These are phyloP conservation scores for Cladorrhinum samala DNA, from an alignment of 495 filamentous ascomycete species.

Conservation along the genomic window DNA sequence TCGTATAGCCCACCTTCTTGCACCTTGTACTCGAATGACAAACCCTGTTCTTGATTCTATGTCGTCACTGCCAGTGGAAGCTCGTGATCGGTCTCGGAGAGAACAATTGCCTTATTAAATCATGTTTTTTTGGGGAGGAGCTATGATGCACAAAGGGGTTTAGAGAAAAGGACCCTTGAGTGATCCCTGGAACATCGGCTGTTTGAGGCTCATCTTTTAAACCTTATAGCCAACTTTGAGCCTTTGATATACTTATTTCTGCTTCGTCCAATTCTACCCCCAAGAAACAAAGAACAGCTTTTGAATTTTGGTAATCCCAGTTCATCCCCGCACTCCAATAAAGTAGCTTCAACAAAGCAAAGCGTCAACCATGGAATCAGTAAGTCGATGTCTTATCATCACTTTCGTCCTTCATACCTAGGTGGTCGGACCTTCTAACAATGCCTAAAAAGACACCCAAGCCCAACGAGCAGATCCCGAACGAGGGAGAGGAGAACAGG, in stretches of 20 bases:
- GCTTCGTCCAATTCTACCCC: too few relatives aligned
- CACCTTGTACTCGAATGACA: too few relatives aligned
- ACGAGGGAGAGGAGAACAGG: slow-evolving; percentile 16
- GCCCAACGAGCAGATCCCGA: slow-evolving; percentile 13
- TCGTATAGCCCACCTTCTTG: background rate
- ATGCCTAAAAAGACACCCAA: slow-evolving; percentile 12
- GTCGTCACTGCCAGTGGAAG: slow-evolving; percentile 20
- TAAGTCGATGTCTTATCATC: slow-evolving; percentile 8
- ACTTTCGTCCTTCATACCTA: background rate
- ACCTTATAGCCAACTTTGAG: slow-evolving; percentile 1
- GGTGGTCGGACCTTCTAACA: background rate
- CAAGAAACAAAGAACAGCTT: background rate
- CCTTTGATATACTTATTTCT: background rate
- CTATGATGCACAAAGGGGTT: slow-evolving; percentile 22
- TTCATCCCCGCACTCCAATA: background rate
- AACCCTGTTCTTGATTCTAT: slow-evolving; percentile 9
- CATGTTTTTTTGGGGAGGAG: slow-evolving; percentile 18
- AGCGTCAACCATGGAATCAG: slow-evolving; percentile 20
- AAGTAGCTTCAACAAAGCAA: background rate
- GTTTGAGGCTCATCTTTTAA: slow-evolving; percentile 14
- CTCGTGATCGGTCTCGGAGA: background rate
- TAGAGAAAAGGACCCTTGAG: slow-evolving; percentile 10
- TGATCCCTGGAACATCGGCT: background rate
- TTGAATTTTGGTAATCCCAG: background rate
- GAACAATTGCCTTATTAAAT: background rate